A percentile compares a stretch with the other conserved stretches of the same genome.
Conservation (phyloP, 768 basidiomycete genomes). For the Erythrobasidium yunnanense region DNA sequence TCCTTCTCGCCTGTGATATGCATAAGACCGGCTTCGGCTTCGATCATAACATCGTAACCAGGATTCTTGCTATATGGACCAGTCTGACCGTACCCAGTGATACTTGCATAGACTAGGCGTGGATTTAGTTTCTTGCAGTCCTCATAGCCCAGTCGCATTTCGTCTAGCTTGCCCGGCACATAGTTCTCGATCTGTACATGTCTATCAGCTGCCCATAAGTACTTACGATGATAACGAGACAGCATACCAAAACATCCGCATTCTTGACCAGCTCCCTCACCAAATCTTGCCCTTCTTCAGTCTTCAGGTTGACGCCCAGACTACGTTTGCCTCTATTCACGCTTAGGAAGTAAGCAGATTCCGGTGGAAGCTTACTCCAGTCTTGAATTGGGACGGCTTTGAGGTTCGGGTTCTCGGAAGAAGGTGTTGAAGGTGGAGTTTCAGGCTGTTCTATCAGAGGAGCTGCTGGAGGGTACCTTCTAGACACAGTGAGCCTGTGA, state of each 20-base stretch:
- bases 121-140: conserved; percentile 68
- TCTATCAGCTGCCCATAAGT: background rate
- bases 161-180: conserved; percentile 57
- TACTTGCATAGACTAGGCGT: conserved; percentile 70
- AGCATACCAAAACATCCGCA: conserved; percentile 64
- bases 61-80: conserved; percentile 73
- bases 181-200: conserved; percentile 31
- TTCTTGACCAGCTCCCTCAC: conserved; percentile 57
- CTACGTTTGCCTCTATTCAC: conserved; percentile 73
- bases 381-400: conserved; percentile 43
- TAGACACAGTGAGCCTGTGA: no score
- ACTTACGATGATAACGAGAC: conserved; percentile 28
- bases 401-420: conserved; percentile 42
- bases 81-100: conserved; percentile 73
- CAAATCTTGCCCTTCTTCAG: conserved; percentile 62
- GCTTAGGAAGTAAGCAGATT: conserved; percentile 84
- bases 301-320: conserved; percentile 79
- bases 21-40: conserved; percentile 63
- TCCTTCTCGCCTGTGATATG: conserved; percentile 66
- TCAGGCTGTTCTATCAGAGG: no score
- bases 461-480: no score
- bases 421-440: conserved; percentile 45
- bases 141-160: conserved; percentile 75
- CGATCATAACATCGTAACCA: conserved; percentile 50
- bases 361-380: conserved; percentile 56